These are phyloP conservation scores for Corymbia maculata DNA, from an alignment of 345 rosid genomes.

Conservation along the genomic window DNA sequence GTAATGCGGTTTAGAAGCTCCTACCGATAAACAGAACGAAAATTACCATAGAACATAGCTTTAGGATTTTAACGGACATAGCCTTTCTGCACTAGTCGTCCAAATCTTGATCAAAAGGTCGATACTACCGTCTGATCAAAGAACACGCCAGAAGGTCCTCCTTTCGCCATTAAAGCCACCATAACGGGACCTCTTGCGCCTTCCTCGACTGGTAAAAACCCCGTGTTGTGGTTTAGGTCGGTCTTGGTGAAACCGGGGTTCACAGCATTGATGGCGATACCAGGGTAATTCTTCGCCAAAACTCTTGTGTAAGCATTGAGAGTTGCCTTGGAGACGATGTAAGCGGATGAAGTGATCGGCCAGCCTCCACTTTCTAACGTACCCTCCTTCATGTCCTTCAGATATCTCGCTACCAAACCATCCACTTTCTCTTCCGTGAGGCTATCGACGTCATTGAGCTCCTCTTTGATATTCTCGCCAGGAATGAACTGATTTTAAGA, in stretches of 20 bases:
- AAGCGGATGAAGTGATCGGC: slow-evolving; percentile 2
- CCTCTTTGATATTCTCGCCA: background rate
- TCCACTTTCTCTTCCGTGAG: slow-evolving; percentile 10
- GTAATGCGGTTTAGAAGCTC: background rate
- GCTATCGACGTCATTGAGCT: background rate
- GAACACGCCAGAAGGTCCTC: slow-evolving; percentile 4
- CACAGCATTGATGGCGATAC: background rate
- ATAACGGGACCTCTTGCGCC: slow-evolving; percentile 5
- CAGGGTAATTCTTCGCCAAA: slow-evolving; percentile 1
- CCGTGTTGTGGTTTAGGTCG: background rate
- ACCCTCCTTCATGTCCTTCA: slow-evolving; percentile 5
- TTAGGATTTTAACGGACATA: background rate
- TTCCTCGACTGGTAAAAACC: background rate
- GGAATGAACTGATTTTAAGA: background rate
- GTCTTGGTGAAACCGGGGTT: slow-evolving; percentile 5
- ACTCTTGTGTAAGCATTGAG: slow-evolving; percentile 14
- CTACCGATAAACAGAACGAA: background rate
- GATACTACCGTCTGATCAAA: slow-evolving; percentile 1
- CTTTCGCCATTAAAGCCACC: slow-evolving; percentile 3
- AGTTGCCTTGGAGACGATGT: slow-evolving; percentile 6
- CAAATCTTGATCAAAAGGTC: background rate
- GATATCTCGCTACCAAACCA: background rate
- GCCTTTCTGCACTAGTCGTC: background rate
- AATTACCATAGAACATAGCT: background rate
- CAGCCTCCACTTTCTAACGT: background rate